phyloP scores from a whole-genome alignment of 148 eudicot species.

The Rhododendron vialii region DNA sequence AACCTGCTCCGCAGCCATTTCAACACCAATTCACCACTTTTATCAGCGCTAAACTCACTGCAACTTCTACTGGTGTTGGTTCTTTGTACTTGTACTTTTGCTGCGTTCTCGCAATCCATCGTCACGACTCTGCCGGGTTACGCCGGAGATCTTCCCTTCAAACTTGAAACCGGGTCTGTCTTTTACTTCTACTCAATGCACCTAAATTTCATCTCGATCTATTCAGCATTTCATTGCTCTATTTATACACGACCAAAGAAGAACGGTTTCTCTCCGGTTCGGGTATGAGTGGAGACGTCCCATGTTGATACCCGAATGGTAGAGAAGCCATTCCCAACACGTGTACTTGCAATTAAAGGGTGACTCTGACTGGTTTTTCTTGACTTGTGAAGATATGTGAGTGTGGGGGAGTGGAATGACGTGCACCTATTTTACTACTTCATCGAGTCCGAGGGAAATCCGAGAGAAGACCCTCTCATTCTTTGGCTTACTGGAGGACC shows the following conservation, averaged over 20 bases:
- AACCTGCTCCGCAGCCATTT: background rate
- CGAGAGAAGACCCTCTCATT: slow-evolving; percentile 19
- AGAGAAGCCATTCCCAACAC: background rate
- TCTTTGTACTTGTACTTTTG: background rate
- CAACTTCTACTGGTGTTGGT: background rate
- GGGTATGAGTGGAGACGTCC: background rate
- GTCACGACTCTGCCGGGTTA: slow-evolving; percentile 22
- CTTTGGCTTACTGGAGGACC: slow-evolving; percentile 32
- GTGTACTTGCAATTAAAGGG: background rate
- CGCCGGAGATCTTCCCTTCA: slow-evolving; percentile 20
- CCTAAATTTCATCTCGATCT: background rate
- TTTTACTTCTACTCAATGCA: background rate
- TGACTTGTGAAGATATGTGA: background rate
- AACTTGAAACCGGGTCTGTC: slow-evolving; percentile 29
- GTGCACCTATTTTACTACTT: slow-evolving; percentile 29
- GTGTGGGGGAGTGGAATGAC: background rate
- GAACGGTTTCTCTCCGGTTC: background rate
- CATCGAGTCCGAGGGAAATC: slow-evolving; percentile 22
- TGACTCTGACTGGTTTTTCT: background rate
- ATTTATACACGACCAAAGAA: too few species aligned
- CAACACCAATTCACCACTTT: background rate
- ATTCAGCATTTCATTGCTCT: background rate
- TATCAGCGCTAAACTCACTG: background rate
- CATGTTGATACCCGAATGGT: background rate
- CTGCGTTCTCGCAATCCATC: background rate